Evolutionary conservation across 257 asterid genomes (phyloP).

Genomic region (Linaria vulgaris): DNA sequence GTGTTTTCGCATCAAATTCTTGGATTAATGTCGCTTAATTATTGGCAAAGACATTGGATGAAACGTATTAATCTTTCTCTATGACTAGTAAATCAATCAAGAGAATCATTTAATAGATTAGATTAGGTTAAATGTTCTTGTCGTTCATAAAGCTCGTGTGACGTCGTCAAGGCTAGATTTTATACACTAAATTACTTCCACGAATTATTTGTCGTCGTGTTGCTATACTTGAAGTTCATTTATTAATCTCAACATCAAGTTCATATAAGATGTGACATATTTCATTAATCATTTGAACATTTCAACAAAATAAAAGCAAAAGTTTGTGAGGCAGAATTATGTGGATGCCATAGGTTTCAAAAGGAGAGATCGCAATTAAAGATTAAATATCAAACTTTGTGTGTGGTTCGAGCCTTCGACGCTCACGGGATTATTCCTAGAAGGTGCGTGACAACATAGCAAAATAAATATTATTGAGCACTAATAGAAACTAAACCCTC

Average conservation of each 20-base stretch:
- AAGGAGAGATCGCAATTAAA: neutral
- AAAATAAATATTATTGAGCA: constrained; percentile 27
- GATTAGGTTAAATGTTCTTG: no score
- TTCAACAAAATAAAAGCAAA: neutral
- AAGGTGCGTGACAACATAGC: constrained; percentile 16
- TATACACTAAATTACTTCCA: no score
- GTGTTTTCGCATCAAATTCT: constrained; percentile 15
- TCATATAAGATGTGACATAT: neutral
- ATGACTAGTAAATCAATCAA: no score
- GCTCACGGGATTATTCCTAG: constrained; percentile 32
- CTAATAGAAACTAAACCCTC: constrained; percentile 35
- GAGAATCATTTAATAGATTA: no score
- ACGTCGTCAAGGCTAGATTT: no score
- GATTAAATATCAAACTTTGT: constrained; percentile 11
- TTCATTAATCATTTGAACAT: neutral
- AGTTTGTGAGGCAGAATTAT: neutral
- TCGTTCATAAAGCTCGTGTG: no score
- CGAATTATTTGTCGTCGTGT: no score
- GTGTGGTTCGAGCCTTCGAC: constrained; percentile 19
- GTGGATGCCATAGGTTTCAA: constrained; percentile 30
- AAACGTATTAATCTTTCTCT: neutral
- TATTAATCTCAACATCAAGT: neutral
- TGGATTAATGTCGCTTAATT: neutral
- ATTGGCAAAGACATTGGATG: neutral
- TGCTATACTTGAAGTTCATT: neutral